A percentile compares a stretch with the other conserved stretches of the same genome.
These are phyloP conservation scores for Aegilops umbellulata DNA, from an alignment of 176 grass and related monocot species.

Conservation along the genomic window DNA sequence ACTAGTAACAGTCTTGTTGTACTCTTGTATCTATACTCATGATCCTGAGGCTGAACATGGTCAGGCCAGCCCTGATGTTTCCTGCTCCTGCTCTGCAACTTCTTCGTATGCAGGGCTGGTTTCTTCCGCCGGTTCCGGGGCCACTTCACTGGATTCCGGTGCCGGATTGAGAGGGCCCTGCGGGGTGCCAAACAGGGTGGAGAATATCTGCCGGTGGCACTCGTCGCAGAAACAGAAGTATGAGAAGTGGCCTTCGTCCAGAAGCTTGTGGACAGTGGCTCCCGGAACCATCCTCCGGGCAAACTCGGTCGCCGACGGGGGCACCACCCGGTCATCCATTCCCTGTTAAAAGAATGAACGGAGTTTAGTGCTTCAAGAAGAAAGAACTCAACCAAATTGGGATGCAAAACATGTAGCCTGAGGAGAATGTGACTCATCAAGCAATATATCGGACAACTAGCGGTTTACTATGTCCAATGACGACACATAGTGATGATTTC, in stretches of 20 bases:
- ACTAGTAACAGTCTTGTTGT: conserved; percentile 14
- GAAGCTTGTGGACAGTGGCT: conserved; percentile 77
- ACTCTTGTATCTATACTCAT: conserved; percentile 41
- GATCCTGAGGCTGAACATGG: conserved; percentile 13
- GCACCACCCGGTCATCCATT: conserved; percentile 86
- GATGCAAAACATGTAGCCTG: background rate
- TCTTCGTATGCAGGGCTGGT: conserved; percentile 22
- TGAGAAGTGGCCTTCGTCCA: conserved; percentile 87
- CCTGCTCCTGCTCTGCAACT: conserved; percentile 48
- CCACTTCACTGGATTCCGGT: conserved; percentile 15
- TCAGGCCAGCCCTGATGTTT: conserved; percentile 36
- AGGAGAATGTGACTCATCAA: background rate
- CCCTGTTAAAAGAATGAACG: conserved; percentile 47
- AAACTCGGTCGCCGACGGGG: conserved; percentile 66
- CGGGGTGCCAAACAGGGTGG: conserved; percentile 88
- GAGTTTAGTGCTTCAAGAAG: background rate
- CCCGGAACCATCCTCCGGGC: conserved; percentile 67
- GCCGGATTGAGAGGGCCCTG: conserved; percentile 52
- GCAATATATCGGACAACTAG: background rate
- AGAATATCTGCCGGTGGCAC: conserved; percentile 94
- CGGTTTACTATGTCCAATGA: conserved; percentile 1
- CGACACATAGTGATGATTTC: background rate
- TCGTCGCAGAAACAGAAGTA: conserved; percentile 95
- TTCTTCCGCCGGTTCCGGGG: conserved; percentile 40
- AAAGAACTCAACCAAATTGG: background rate